Percentiles rank a stretch among this genome's conserved stretches.
phyloP scores from a whole-genome alignment of 345 rosid species.

The Zanthoxylum bungeanum region DNA sequence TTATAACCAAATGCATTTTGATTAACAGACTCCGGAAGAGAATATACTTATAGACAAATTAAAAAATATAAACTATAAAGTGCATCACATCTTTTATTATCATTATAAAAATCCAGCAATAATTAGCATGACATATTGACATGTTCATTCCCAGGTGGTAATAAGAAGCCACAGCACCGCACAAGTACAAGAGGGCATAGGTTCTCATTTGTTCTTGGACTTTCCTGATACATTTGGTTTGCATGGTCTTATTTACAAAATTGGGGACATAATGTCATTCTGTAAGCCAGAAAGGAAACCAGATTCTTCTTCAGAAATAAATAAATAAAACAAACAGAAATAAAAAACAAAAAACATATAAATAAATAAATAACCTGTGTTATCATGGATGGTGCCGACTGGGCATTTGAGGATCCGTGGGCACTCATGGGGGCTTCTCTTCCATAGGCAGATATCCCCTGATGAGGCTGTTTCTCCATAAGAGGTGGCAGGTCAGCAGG shows the following conservation, averaged over 20 bases:
- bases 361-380: slow-evolving; percentile 89
- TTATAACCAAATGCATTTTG: background rate
- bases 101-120: background rate
- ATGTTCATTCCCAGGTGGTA: background rate
- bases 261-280: background rate
- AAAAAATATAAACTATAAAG: background rate
- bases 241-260: background rate
- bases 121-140: background rate
- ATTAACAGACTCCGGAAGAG: background rate
- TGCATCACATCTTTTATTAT: background rate
- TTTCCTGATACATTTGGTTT: background rate
- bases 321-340: too few relatives aligned
- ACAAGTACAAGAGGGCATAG: background rate
- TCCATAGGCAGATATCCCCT: slow-evolving; percentile 95
- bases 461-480: slow-evolving; percentile 93
- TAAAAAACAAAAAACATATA: too few relatives aligned
- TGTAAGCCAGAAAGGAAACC: background rate
- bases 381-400: slow-evolving; percentile 81
- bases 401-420: slow-evolving; percentile 61
- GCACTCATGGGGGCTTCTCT: slow-evolving; percentile 79
- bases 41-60: background rate
- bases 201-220: background rate
- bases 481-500: slow-evolving; percentile 79
- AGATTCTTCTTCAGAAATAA: background rate
- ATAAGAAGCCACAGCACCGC: background rate